Evolutionary conservation across 176 grass and related monocot genomes (phyloP).

Genomic region (Musa troglodytarum): DNA sequence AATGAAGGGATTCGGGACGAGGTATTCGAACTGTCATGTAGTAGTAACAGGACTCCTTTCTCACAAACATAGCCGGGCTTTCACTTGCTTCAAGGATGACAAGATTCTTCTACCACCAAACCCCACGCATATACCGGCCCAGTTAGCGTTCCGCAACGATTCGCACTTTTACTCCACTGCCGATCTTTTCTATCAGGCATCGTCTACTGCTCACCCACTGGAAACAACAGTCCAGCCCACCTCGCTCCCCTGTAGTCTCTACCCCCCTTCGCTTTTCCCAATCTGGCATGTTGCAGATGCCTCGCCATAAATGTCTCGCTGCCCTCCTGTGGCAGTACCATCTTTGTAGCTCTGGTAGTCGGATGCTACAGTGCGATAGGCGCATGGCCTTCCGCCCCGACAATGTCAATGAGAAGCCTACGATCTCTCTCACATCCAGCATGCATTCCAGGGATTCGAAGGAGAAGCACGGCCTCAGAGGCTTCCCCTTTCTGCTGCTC

Average conservation of each 20-base stretch:
- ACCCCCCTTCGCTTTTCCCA: not conserved
- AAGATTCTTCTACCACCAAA: conserved; percentile 5
- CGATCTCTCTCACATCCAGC: conserved; percentile 5
- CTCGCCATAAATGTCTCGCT: conserved; percentile 2
- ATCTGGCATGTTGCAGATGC: not conserved
- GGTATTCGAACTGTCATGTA: not conserved
- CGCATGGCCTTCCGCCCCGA: not conserved
- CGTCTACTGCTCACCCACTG: not conserved
- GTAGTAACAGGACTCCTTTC: not conserved
- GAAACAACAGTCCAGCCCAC: not conserved
- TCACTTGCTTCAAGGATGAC: conserved; percentile 8
- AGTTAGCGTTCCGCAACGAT: not conserved
- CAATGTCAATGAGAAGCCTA: not conserved
- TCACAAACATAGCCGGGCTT: not conserved
- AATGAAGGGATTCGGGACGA: not conserved
- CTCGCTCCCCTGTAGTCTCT: not conserved
- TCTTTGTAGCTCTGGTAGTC: not conserved
- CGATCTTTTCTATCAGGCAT: not conserved
- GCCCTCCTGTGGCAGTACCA: not conserved
- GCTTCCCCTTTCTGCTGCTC: not conserved
- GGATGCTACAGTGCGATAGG: not conserved
- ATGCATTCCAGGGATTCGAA: conserved; percentile 2
- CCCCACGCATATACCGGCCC: conserved; percentile 4
- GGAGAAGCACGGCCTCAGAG: conserved; percentile 1
- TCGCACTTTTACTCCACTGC: not conserved